Conservation (phyloP, 2,329 filamentous ascomycete genomes). For the Pestalotiopsis sp. region DNA sequence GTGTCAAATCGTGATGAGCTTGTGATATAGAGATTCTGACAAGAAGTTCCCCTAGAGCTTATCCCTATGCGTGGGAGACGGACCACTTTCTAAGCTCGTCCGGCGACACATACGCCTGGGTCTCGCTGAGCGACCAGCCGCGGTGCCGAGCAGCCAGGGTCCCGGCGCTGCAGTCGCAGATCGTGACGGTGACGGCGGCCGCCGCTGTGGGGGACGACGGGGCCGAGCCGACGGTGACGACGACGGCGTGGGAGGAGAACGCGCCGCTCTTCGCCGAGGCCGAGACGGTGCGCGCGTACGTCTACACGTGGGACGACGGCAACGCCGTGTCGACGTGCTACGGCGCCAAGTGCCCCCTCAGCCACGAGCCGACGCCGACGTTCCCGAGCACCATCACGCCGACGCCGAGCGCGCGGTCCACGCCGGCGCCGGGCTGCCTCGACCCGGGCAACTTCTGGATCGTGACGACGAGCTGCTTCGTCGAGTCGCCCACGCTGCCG, state of each 20-base stretch:
- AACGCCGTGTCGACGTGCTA: conserved; percentile 4
- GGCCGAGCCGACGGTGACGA: neutral
- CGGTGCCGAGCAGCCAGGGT: neutral
- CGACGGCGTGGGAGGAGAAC: neutral
- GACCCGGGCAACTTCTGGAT: conserved; percentile 20
- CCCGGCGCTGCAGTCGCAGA: neutral
- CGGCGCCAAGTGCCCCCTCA: conserved; percentile 10
- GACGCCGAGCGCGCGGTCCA: conserved; percentile 18
- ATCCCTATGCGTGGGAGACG: too few species aligned
- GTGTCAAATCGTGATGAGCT: too few species aligned
- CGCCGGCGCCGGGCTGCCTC: conserved; percentile 18
- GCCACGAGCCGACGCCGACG: neutral
- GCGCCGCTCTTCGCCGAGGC: conserved; percentile 7
- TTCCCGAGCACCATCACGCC: conserved; percentile 16
- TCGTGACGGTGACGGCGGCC: neutral
- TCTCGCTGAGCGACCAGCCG: neutral
- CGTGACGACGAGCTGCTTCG: conserved; percentile 21
- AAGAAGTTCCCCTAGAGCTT: too few species aligned
- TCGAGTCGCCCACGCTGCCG: neutral
- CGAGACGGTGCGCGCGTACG: neutral
- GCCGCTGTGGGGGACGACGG: too few species aligned
- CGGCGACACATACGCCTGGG: neutral
- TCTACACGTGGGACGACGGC: neutral
- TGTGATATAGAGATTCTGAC: too few species aligned
- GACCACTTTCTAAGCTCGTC: neutral